Conservation (phyloP, 169 alveolate genomes). For the Eimeria tenella region DNA sequence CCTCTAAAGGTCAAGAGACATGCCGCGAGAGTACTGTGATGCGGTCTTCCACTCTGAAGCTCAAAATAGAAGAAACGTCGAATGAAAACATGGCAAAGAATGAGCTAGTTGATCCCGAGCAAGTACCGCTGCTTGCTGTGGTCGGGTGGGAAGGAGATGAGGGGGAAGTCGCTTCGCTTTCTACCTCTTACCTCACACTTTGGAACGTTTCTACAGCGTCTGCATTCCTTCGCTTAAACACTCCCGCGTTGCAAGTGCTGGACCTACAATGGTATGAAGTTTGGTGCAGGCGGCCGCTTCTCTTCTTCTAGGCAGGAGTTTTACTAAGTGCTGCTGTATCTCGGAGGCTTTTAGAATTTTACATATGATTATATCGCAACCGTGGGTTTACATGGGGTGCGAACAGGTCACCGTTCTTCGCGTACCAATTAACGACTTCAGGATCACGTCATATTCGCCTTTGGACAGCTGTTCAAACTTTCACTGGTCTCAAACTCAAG, state of each 20-base stretch:
- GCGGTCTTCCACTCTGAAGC: neutral
- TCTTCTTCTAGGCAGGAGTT: too few relatives aligned
- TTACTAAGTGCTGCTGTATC: too few relatives aligned
- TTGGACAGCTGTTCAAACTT: conserved; percentile 67
- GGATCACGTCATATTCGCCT: conserved; percentile 60
- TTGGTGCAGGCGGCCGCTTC: too few relatives aligned
- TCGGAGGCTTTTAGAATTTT: neutral
- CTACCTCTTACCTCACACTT: conserved; percentile 56
- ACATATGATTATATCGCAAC: too few relatives aligned
- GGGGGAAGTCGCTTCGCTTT: conserved; percentile 53
- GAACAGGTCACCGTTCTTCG: conserved; percentile 59
- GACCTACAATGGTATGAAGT: conserved; percentile 30
- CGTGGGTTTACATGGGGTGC: neutral
- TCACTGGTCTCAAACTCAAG: conserved; percentile 66
- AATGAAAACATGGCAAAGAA: neutral
- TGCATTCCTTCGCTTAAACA: conserved; percentile 34
- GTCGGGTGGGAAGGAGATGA: conserved; percentile 73
- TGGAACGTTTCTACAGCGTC: conserved; percentile 49
- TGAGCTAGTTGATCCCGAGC: conserved; percentile 17
- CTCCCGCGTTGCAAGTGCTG: conserved; percentile 63
- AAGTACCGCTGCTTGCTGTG: conserved; percentile 67
- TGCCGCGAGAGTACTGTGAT: neutral
- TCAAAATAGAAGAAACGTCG: neutral
- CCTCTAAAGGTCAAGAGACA: neutral
- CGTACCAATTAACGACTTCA: conserved; percentile 52